These are phyloP conservation scores for Leersia perrieri DNA, from an alignment of 176 grass and related monocot species.

Conservation along the genomic window DNA sequence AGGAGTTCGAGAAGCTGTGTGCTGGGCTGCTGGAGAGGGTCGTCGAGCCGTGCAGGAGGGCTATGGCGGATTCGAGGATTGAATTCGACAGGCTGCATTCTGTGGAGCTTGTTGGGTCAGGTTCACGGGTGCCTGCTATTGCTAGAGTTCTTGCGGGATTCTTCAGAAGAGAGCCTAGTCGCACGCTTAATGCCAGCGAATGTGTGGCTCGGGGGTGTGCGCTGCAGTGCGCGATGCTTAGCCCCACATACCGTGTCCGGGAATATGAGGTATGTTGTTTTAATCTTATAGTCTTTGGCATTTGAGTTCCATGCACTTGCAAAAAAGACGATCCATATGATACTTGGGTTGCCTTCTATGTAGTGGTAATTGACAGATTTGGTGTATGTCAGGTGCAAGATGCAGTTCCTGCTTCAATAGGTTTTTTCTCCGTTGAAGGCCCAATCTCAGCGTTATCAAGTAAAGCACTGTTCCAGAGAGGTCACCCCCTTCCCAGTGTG, in stretches of 20 bases:
- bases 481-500: constrained; percentile 80
- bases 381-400: constrained; percentile 78
- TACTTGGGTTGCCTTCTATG: background rate
- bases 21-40: constrained; percentile 55
- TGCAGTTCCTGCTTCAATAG: constrained; percentile 71
- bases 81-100: constrained; percentile 58
- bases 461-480: constrained; percentile 63
- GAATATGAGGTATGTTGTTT: constrained; percentile 76
- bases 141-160: constrained; percentile 67
- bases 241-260: constrained; percentile 78
- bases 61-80: constrained; percentile 46
- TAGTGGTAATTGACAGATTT: background rate
- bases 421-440: constrained; percentile 60
- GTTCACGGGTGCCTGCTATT: constrained; percentile 79
- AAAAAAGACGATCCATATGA: background rate
- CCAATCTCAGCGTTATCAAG: constrained; percentile 59
- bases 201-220: constrained; percentile 89
- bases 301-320: background rate
- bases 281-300: background rate
- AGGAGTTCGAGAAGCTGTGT: constrained; percentile 82
- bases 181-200: constrained; percentile 91
- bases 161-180: constrained; percentile 77
- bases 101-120: constrained; percentile 94
- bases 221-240: constrained; percentile 94
- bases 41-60: constrained; percentile 69